These are phyloP conservation scores for Hibiscus mutabilis DNA, from an alignment of 345 rosid genomes.

Conservation along the genomic window DNA sequence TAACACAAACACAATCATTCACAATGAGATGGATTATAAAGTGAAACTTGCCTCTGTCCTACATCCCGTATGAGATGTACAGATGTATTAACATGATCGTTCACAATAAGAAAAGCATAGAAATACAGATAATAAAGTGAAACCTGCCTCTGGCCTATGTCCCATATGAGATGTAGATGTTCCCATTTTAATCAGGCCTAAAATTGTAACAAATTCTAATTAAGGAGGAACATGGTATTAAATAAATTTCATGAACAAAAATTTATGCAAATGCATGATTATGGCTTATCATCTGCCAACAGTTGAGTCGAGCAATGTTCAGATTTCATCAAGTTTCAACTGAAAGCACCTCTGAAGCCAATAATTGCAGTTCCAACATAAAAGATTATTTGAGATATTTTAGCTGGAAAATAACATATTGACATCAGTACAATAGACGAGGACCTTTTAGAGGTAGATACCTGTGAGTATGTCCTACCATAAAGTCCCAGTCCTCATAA, in stretches of 20 bases:
- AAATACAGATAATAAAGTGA: too few relatives aligned
- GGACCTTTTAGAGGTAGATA: slow-evolving; percentile 8
- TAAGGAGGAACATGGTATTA: not conserved
- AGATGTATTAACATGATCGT: not conserved
- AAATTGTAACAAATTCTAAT: not conserved
- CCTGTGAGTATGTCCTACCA: slow-evolving; percentile 15
- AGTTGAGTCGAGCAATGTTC: not conserved
- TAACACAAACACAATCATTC: not conserved
- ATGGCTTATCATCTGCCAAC: not conserved
- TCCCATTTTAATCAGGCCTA: not conserved
- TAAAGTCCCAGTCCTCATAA: slow-evolving; percentile 1
- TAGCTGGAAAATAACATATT: not conserved
- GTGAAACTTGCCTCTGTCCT: not conserved
- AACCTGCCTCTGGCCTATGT: too few relatives aligned
- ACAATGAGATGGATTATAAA: not conserved
- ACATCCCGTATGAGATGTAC: not conserved
- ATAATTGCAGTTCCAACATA: slow-evolving; percentile 1
- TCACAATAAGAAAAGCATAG: too few relatives aligned
- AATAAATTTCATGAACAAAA: not conserved
- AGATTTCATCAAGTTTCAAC: slow-evolving; percentile 5
- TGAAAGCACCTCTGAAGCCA: not conserved
- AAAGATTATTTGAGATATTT: not conserved
- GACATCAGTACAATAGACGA: not conserved
- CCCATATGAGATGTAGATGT: not conserved
- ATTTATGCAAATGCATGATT: not conserved